Conservation (phyloP, 495 filamentous ascomycete species). For the Oidiodendron maius region DNA sequence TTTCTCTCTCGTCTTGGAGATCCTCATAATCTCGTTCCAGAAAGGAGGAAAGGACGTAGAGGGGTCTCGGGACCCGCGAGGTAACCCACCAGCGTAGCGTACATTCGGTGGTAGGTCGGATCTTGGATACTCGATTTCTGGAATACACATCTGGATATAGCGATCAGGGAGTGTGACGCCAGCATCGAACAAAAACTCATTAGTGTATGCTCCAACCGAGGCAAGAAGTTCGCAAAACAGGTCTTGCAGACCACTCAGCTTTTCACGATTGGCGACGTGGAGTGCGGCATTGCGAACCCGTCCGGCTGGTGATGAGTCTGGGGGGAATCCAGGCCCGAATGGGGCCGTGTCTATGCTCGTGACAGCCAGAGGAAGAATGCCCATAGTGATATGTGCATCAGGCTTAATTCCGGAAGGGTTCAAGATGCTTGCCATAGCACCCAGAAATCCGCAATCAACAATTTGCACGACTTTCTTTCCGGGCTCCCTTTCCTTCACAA, state of each 20-base stretch:
- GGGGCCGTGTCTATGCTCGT: constrained; percentile 16
- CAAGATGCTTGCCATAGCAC: constrained; percentile 17
- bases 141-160: constrained; percentile 29
- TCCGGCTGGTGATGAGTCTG: constrained; percentile 7
- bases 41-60: constrained; percentile 18
- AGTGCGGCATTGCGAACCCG: constrained; percentile 6
- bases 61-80: constrained; percentile 7
- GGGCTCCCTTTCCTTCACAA: constrained; percentile 5
- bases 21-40: constrained; percentile 20
- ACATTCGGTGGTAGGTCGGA: constrained; percentile 27
- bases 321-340: constrained; percentile 18
- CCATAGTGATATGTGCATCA: constrained; percentile 4
- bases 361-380: constrained; percentile 15
- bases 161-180: constrained; percentile 21
- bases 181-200: constrained; percentile 14
- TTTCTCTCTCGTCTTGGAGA: constrained; percentile 9
- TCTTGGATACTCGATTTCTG: constrained; percentile 28
- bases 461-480: constrained; percentile 20
- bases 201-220: background rate
- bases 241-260: background rate
- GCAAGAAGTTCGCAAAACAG: background rate
- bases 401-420: constrained; percentile 9
- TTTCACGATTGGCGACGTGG: constrained; percentile 4
- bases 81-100: constrained; percentile 27
- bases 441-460: constrained; percentile 18